Evolutionary conservation across 208 protist species (phyloP).

Genomic region (Trypanosoma boissoni): DNA sequence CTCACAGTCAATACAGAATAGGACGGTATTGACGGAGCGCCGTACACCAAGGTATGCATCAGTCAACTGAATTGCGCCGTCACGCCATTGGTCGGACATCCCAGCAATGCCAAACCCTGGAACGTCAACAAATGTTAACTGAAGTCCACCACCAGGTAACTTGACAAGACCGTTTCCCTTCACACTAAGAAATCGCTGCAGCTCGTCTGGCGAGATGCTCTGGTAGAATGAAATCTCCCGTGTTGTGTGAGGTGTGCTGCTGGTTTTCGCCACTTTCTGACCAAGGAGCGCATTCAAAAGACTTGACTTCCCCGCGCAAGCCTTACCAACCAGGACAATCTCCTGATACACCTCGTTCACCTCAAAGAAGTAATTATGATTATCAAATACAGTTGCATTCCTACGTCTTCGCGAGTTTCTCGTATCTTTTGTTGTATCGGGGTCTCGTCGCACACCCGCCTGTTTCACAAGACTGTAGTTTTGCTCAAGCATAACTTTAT

Average conservation of each 20-base stretch:
- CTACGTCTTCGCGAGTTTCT: slow-evolving; percentile 16
- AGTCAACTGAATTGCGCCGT: slow-evolving; percentile 82
- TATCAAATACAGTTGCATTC: slow-evolving; percentile 65
- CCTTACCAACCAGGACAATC: slow-evolving; percentile 80
- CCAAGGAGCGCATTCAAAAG: slow-evolving; percentile 84
- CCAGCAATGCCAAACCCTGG: slow-evolving; percentile 90
- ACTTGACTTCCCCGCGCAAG: slow-evolving; percentile 86
- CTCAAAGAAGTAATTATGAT: slow-evolving; percentile 91
- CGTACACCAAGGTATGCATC: slow-evolving; percentile 90
- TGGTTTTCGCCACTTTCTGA: slow-evolving; percentile 77
- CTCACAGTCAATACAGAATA: slow-evolving; percentile 89
- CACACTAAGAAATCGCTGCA: slow-evolving; percentile 63
- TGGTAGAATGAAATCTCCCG: slow-evolving; percentile 88
- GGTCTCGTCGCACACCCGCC: slow-evolving; percentile 44
- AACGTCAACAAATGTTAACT: slow-evolving; percentile 91
- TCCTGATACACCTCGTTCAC: slow-evolving; percentile 90
- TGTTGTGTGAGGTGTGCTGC: slow-evolving; percentile 86
- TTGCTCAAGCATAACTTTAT: slow-evolving; percentile 72
- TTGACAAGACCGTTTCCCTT: slow-evolving; percentile 81
- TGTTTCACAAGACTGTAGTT: slow-evolving; percentile 74
- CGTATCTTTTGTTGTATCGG: not conserved
- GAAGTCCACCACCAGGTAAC: slow-evolving; percentile 77
- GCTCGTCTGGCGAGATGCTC: slow-evolving; percentile 71
- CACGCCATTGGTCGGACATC: slow-evolving; percentile 87
- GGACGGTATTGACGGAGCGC: slow-evolving; percentile 88